phyloP scores from a whole-genome alignment of 1,139 yeast species.

The Suhomyces bokatorum region DNA sequence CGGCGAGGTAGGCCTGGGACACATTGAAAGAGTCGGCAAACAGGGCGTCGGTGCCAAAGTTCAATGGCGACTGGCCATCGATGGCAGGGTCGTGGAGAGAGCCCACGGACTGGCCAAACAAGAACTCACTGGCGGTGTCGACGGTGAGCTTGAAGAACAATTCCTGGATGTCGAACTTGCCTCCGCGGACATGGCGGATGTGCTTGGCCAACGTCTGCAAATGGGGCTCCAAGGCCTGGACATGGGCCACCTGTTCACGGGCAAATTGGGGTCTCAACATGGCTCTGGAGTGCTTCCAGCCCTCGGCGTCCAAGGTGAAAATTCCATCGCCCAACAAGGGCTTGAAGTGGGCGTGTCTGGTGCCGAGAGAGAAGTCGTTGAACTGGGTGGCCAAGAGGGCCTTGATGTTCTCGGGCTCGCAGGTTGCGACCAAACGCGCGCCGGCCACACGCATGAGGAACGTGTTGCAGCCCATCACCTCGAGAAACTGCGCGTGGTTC shows the following conservation, averaged over 20 bases:
- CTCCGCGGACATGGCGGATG: constrained; percentile 17
- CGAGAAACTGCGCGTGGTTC: constrained; percentile 5
- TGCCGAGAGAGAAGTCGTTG: constrained; percentile 27
- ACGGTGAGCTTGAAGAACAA: constrained; percentile 53
- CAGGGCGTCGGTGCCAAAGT: constrained; percentile 15
- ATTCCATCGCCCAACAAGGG: constrained; percentile 29
- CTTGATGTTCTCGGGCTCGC: constrained; percentile 27
- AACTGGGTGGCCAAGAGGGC: constrained; percentile 30
- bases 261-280: constrained; percentile 32
- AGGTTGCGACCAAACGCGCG: constrained; percentile 18
- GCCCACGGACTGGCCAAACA: constrained; percentile 56
- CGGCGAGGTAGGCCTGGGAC: constrained; percentile 38
- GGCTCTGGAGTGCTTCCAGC: constrained; percentile 30
- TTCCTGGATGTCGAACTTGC: constrained; percentile 46
- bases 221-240: constrained; percentile 27
- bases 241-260: constrained; percentile 31
- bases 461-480: constrained; percentile 4
- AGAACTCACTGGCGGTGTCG: constrained; percentile 59
- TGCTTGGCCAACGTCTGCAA: constrained; percentile 22
- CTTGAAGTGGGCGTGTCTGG: constrained; percentile 23
- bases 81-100: constrained; percentile 33
- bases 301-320: constrained; percentile 28
- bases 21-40: constrained; percentile 47
- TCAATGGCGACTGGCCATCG: constrained; percentile 27
- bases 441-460: constrained; percentile 14